phyloP scores from a whole-genome alignment of 257 asterid species.

The Striga asiatica region DNA sequence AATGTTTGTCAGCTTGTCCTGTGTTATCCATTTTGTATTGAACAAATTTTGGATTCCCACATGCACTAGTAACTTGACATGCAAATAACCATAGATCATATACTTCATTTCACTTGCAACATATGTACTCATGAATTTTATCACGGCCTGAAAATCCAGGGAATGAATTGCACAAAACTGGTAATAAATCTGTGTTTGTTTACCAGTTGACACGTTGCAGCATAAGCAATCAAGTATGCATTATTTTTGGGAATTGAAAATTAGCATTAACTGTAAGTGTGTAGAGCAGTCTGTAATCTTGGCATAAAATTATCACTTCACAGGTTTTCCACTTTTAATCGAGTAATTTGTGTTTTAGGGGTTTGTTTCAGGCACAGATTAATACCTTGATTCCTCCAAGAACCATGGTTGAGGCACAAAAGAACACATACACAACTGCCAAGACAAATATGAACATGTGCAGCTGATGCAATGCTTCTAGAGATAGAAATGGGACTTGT shows the following conservation, averaged over 20 bases:
- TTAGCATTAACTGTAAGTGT: no score
- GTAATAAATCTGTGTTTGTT: not conserved
- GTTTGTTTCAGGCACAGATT: not conserved
- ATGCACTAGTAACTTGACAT: no score
- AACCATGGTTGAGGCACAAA: slow-evolving; percentile 62
- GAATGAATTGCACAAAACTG: not conserved
- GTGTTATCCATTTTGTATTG: no score
- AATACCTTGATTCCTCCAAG: slow-evolving; percentile 67
- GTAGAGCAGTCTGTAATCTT: no score
- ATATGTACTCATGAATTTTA: no score
- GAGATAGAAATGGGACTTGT: slow-evolving; percentile 43
- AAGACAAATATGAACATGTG: slow-evolving; percentile 82
- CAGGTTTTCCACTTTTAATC: no score
- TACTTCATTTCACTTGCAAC: no score
- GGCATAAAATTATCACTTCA: not conserved
- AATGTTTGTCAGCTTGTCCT: no score
- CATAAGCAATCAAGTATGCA: not conserved
- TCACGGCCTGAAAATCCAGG: not conserved
- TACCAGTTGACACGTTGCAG: not conserved
- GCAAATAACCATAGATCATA: no score
- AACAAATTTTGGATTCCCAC: no score
- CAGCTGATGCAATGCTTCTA: slow-evolving; percentile 81
- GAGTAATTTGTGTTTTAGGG: no score
- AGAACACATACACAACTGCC: slow-evolving; percentile 69
- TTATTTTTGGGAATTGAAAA: not conserved